These are phyloP conservation scores for Eucalyptus curtisii DNA, from an alignment of 345 rosid species.

Conservation along the genomic window DNA sequence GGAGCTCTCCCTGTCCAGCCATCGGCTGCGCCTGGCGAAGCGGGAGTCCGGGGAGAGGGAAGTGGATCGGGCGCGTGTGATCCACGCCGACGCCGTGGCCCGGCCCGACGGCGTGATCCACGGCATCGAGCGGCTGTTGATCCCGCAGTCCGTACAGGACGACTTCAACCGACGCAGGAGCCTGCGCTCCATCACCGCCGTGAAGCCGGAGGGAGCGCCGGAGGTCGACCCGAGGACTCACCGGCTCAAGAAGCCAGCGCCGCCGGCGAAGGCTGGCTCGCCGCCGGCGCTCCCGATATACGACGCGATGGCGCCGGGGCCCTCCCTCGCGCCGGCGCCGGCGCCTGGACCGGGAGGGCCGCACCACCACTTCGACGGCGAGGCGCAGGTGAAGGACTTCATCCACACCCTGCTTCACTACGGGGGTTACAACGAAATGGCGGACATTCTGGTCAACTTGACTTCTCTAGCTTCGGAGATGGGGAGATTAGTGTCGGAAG, in stretches of 20 bases:
- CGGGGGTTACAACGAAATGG: slow-evolving; percentile 51
- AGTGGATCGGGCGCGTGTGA: slow-evolving; percentile 15
- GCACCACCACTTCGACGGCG: slow-evolving; percentile 33
- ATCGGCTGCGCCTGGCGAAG: slow-evolving; percentile 1
- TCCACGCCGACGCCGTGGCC: slow-evolving; percentile 20
- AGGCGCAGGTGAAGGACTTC: slow-evolving; percentile 42
- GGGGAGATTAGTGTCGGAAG: slow-evolving; percentile 41
- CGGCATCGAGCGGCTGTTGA: slow-evolving; percentile 31
- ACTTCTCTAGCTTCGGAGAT: slow-evolving; percentile 42
- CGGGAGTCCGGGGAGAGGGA: not conserved
- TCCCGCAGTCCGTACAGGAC: slow-evolving; percentile 35
- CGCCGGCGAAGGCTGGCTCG: slow-evolving; percentile 7
- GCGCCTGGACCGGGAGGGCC: slow-evolving; percentile 57
- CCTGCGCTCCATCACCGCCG: slow-evolving; percentile 35
- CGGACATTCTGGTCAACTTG: slow-evolving; percentile 40
- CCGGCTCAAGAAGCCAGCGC: slow-evolving; percentile 23
- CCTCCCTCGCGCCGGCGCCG: slow-evolving; percentile 38
- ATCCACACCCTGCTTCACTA: slow-evolving; percentile 34
- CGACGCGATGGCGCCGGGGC: slow-evolving; percentile 45
- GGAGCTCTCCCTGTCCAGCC: slow-evolving; percentile 10
- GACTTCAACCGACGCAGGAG: slow-evolving; percentile 36
- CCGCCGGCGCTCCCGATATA: slow-evolving; percentile 26
- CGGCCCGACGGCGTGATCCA: slow-evolving; percentile 48
- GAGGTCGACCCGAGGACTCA: slow-evolving; percentile 34
- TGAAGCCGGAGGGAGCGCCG: slow-evolving; percentile 41